These are phyloP conservation scores for Hanseniaspora uvarum DNA, from an alignment of 1,139 yeast genomes.

Conservation along the genomic window DNA sequence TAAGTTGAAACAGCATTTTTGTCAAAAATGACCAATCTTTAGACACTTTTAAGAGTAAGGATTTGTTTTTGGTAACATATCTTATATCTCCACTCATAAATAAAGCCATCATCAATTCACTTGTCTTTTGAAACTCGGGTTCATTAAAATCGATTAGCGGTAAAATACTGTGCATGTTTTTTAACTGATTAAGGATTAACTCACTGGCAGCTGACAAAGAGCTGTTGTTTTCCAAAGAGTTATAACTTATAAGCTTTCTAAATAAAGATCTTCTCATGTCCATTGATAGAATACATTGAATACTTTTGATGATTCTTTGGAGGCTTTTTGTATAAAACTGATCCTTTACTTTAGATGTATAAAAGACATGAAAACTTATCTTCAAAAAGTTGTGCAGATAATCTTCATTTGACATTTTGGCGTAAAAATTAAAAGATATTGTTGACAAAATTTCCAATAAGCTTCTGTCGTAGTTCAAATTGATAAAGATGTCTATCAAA, in stretches of 20 bases:
- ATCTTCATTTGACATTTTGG: slow-evolving; percentile 19
- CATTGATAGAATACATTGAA: slow-evolving; percentile 20
- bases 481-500: slow-evolving; percentile 1
- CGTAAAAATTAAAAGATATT: slow-evolving; percentile 28
- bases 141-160: slow-evolving; percentile 6
- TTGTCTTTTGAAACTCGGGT: neutral
- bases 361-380: slow-evolving; percentile 17
- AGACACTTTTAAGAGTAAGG: slow-evolving; percentile 4
- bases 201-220: slow-evolving; percentile 20
- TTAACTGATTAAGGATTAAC: slow-evolving; percentile 18
- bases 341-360: slow-evolving; percentile 17
- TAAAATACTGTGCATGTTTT: neutral
- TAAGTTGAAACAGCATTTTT: slow-evolving; percentile 21
- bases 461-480: slow-evolving; percentile 26
- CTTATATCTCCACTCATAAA: neutral
- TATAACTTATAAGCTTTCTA: slow-evolving; percentile 23
- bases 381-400: slow-evolving; percentile 20
- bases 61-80: neutral
- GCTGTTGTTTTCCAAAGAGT: slow-evolving; percentile 18
- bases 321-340: slow-evolving; percentile 19
- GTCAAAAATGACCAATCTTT: slow-evolving; percentile 23
- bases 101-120: neutral
- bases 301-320: slow-evolving; percentile 24
- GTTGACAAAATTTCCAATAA: slow-evolving; percentile 29
- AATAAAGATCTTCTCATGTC: slow-evolving; percentile 20